These are phyloP conservation scores for Alternaria brassicicola DNA, from an alignment of 2,329 filamentous ascomycete species.

Conservation along the genomic window DNA sequence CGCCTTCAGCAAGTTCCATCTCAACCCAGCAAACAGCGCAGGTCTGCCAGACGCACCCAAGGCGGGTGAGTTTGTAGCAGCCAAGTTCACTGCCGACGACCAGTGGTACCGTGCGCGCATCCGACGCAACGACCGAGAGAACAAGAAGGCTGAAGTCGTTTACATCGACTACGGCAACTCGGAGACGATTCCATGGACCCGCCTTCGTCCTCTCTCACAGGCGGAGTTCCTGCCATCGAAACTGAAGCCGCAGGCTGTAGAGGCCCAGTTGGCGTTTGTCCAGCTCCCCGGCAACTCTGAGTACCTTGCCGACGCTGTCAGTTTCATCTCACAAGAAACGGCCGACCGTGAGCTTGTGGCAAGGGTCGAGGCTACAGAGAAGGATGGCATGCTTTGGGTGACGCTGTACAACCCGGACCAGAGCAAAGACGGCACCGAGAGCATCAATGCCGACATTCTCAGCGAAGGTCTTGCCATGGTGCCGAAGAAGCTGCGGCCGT, in stretches of 20 bases:
- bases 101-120: conserved; percentile 95
- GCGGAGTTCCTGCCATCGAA: conserved; percentile 75
- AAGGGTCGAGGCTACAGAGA: conserved; percentile 83
- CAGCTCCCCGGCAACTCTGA: conserved; percentile 83
- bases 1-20: conserved; percentile 88
- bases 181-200: conserved; percentile 84
- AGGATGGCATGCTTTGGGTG: conserved; percentile 82
- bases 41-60: conserved; percentile 79
- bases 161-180: conserved; percentile 98
- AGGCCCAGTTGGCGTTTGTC: conserved; percentile 85
- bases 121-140: conserved; percentile 88
- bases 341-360: conserved; percentile 81
- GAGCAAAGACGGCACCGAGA: conserved; percentile 69
- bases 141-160: conserved; percentile 83
- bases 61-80: conserved; percentile 87
- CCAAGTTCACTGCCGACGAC: conserved; percentile 85
- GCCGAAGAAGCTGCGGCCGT: conserved; percentile 85
- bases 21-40: conserved; percentile 79
- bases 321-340: conserved; percentile 75
- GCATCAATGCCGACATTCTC: conserved; percentile 87
- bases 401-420: conserved; percentile 82
- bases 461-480: conserved; percentile 88
- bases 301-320: conserved; percentile 77
- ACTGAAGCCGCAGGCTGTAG: conserved; percentile 84
- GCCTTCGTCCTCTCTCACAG: conserved; percentile 79